A percentile compares a stretch with the other conserved stretches of the same genome.
phyloP scores from a whole-genome alignment of 257 asterid species.

The Fraxinus anomala region DNA sequence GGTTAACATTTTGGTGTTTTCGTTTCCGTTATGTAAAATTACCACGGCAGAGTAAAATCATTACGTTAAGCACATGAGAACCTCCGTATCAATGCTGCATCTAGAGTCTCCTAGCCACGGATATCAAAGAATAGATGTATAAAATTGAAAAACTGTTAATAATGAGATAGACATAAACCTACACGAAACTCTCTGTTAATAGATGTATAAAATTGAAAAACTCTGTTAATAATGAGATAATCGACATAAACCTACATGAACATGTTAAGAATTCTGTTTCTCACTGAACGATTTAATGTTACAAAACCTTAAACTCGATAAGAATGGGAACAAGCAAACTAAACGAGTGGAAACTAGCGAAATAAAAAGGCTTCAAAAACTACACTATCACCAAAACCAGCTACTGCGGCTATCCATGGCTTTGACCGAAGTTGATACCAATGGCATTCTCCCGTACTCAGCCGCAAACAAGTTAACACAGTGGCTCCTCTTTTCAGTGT shows the following conservation, averaged over 20 bases:
- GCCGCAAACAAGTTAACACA: slow-evolving; percentile 64
- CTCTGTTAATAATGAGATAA: neutral
- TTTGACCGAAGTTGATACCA: slow-evolving; percentile 70
- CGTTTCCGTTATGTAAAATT: neutral
- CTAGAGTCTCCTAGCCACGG: neutral
- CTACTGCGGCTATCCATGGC: slow-evolving; percentile 65
- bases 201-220: neutral
- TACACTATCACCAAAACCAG: slow-evolving; percentile 75
- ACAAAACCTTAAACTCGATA: slow-evolving; percentile 25
- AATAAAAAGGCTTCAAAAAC: slow-evolving; percentile 16
- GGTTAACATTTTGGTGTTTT: too few species aligned
- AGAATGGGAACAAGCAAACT: slow-evolving; percentile 14
- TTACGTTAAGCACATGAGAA: neutral
- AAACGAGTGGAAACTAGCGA: slow-evolving; percentile 26
- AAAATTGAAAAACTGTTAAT: neutral
- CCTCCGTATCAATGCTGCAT: neutral
- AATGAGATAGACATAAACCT: neutral
- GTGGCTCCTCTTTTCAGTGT: slow-evolving; percentile 57
- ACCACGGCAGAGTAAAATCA: neutral
- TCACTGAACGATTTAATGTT: slow-evolving; percentile 17
- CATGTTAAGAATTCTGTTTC: slow-evolving; percentile 17
- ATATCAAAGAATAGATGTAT: neutral
- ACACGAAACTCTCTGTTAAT: neutral
- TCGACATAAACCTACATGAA: slow-evolving; percentile 12
- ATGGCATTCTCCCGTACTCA: slow-evolving; percentile 65